These are phyloP conservation scores for Dipteronia sinensis DNA, from an alignment of 345 rosid species.

Conservation along the genomic window DNA sequence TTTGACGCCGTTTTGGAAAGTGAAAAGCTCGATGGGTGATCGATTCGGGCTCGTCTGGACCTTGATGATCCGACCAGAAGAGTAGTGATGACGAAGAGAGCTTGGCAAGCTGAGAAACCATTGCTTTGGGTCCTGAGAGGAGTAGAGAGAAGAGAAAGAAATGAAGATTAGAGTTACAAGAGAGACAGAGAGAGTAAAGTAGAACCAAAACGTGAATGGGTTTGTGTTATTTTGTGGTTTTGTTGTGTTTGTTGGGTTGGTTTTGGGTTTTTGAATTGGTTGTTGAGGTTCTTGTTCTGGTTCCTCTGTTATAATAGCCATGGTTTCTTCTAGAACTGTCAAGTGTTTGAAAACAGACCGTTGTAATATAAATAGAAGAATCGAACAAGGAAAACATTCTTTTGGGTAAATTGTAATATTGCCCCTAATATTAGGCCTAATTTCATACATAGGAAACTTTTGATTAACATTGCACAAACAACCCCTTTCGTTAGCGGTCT, in stretches of 20 bases:
- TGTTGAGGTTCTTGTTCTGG: constrained; percentile 40
- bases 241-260: constrained; percentile 29
- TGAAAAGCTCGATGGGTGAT: constrained; percentile 64
- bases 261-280: constrained; percentile 9
- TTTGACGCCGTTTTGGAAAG: constrained; percentile 47
- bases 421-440: too few relatives aligned
- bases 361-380: neutral
- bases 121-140: constrained; percentile 63
- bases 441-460: too few relatives aligned
- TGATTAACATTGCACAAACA: too few relatives aligned
- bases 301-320: constrained; percentile 82
- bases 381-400: too few relatives aligned
- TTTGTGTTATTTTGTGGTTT: constrained; percentile 33
- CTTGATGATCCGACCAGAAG: constrained; percentile 72
- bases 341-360: neutral
- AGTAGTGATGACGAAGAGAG: constrained; percentile 79
- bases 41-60: constrained; percentile 53
- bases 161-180: constrained; percentile 51
- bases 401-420: too few relatives aligned
- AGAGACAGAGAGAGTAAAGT: constrained; percentile 58
- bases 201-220: constrained; percentile 86
- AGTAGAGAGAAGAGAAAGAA: constrained; percentile 45
- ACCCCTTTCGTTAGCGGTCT: too few relatives aligned
- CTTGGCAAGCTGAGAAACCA: constrained; percentile 80
- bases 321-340: constrained; percentile 9